Evolutionary conservation across 805 yeast genomes (phyloP), one percentile per base, ranked within the genome.

Genomic region (Kregervanrija fluxuum): DNA sequence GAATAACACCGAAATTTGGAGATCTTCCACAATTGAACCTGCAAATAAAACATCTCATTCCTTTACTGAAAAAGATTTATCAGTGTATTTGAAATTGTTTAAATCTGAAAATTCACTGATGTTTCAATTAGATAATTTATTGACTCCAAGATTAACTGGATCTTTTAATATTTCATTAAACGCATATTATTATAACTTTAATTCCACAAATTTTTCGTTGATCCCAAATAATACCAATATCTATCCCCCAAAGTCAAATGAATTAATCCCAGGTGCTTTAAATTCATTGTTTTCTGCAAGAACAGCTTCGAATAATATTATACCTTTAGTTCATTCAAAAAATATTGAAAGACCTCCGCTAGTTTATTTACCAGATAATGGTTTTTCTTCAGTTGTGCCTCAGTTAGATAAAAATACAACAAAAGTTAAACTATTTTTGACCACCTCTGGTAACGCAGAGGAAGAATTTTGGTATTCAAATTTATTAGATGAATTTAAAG

Each of bases 401-500:
- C 53, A 54, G 12, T 60, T 84, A 30, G 53, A 74, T 3, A 55
- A 61, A 17, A 80, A 82, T 55, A 79, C 87, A 5, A 78, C 87
- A 2, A 70, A 79, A 47, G 77, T 79, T 38, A 66, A 65, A 46
- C 58, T 86, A 31, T 72, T 82, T 10, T 59, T 87, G 5, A 79
- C 77, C 51, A 77, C 83, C 11, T 76, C 85, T 14, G 95, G 93
- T 2, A 85, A 82, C 54, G 82, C 81, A 3, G 79, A 74, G 33
- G 96, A 87, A 62, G 95, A 88, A 59, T 84, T 85, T 54, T 87
- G 95, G 95, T 88, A 81, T 61, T 62, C 79, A 3, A 82, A 85
- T 51, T 56, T 67, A 13, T 47, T 82, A 37, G 85, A 79, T 52
- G 57, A 66, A 38, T 71, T 62, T 50, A 62, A 59, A n/a, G 57